Evolutionary conservation across 2,329 filamentous ascomycete genomes (phyloP).

Genomic region (Fusarium incarnatum): DNA sequence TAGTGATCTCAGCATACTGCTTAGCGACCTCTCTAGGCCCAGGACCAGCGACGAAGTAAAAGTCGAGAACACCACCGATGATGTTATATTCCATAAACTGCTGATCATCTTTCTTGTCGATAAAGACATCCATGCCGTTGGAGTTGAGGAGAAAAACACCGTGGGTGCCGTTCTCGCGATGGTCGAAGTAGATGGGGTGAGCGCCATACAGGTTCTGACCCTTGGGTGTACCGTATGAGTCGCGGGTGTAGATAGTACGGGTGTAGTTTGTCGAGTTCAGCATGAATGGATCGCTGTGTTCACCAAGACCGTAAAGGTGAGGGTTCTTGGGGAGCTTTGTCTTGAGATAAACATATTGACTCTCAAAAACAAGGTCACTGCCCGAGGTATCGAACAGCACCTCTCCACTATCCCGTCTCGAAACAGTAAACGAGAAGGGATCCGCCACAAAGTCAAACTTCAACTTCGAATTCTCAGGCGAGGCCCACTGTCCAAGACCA

Average conservation of each 20-base stretch:
- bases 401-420: constrained; percentile 53
- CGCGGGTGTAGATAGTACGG: constrained; percentile 71
- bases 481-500: constrained; percentile 41
- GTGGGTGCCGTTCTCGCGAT: constrained; percentile 68
- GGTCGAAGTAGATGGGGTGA: constrained; percentile 81
- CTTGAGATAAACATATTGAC: constrained; percentile 79
- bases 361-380: constrained; percentile 77
- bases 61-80: constrained; percentile 80
- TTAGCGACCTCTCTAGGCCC: constrained; percentile 67
- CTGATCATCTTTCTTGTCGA: constrained; percentile 68
- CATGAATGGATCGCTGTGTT: constrained; percentile 78
- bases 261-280: constrained; percentile 71
- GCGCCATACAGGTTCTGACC: constrained; percentile 77
- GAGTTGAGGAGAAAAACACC: constrained; percentile 78
- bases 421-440: constrained; percentile 76
- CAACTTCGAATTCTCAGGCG: constrained; percentile 55
- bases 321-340: constrained; percentile 76
- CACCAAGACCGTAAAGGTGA: constrained; percentile 82
- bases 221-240: constrained; percentile 70
- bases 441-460: constrained; percentile 56
- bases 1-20: constrained; percentile 69
- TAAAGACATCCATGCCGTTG: constrained; percentile 82
- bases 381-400: constrained; percentile 78
- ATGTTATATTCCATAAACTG: constrained; percentile 85
- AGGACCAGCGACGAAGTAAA: constrained; percentile 73